Evolutionary conservation across 306 rosid species (phyloP), one percentile per base, ranked within the genome.

Genomic region (Ochetophila trinervis): DNA sequence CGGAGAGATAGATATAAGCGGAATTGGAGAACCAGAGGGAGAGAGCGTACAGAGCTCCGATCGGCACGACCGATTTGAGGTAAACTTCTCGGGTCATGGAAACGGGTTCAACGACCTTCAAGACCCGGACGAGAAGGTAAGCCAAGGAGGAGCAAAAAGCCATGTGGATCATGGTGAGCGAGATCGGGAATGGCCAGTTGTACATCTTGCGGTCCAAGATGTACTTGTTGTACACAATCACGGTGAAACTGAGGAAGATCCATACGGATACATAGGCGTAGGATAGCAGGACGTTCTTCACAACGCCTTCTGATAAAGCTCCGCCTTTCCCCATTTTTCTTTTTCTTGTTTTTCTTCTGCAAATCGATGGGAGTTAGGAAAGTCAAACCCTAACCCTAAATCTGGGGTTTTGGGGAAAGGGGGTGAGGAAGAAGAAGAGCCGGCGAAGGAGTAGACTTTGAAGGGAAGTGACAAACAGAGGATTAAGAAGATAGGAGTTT

Each of bases 131-230:
- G 54, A 93, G 95, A 34, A 93, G 61, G 70, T 82, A 90, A 0
- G 99, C 99, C 12, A 93, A 70, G 62, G 96, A 82, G 45, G 99
- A 90, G 65, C 99, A 93, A 70, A 93, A 93, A 22, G 81, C 91
- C 99, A 93, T 93, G 74, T 93, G 99, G 80, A 93, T 93, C 99
- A 93, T 93, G 74, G 99, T 90, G 42, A 93, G 94, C 0, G 99
- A 87, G 69, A 93, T 89, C 10, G 99, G 99, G 68, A 70, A 93
- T 0, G 99, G 96, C 99, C 99, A 93, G 69, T 90, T 86, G 87
- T 87, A 93, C 88, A 93, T 84, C 77, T 93, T 89, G 6, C 81
- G 96, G 53, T 93, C 97, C 10, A 93, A 80, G 77, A 93, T 93
- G 90, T 84, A 93, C 78, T 93, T 93, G 86, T 93, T 93, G 96